Base-by-base conservation (phyloP, 345 rosid genomes). In the Hibiscus syriacus region DNA sequence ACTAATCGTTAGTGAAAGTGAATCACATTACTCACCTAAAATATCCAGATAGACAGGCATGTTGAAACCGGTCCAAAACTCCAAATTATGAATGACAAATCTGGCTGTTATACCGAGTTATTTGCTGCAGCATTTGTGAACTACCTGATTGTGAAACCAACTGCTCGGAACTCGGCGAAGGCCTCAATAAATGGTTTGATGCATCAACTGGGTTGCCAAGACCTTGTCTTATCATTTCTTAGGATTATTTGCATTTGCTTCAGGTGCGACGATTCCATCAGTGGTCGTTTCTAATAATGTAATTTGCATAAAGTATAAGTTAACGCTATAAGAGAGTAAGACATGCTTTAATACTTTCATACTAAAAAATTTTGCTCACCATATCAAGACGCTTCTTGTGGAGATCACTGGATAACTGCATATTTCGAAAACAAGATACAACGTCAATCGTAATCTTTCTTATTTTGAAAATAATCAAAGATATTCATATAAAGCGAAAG, bases 161-260 rank as follows among this genome's bases (percentile, higher is more conserved):
- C 74, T 91, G 89, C 72, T 89, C 98, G 48, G 98, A 84, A 77
- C 89, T 88, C 25, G 87, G 83, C 48, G 92, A 89, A 78, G 89
- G 85, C 77, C 95, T 84, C 67, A 84, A 79, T 58, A 79, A 61
- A 59, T 82, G 82, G 82, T 79, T 91, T 23, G 39, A 36, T 36
- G 80, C 52, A 71, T 79, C 82, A 67, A 76, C 81, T 16, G 82
- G 81, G 76, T 78, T 86, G 80, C 84, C 84, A 64, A 77, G 80
- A 36, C 82, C 92, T 58, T 74, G 92, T 79, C 91, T 75, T 6
- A 70, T 73, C 69, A 80, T 73, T 71, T 89, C 96, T 78, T 88
- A 29, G 94, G 71, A 57, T 71, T 84, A 73, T 74, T 81, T 34
- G 74, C 56, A 50, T 74, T 84, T 26, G 80, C 74, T 79, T 85